phyloP scores from a whole-genome alignment of 2,329 filamentous ascomycete genomes.

The Fusarium tjaetaba region DNA sequence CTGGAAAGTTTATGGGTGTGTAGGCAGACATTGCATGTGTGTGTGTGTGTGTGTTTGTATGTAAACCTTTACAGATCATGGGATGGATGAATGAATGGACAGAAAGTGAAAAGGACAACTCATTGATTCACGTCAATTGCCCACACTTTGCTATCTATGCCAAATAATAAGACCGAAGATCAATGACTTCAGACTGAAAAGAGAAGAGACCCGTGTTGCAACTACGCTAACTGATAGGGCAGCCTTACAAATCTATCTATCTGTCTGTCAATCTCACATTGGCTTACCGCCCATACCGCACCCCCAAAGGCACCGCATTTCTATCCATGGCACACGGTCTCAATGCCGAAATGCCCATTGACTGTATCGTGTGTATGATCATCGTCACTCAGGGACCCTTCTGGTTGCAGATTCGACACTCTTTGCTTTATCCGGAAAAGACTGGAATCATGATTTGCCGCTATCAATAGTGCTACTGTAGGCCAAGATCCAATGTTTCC shows the following conservation, averaged over 20 bases:
- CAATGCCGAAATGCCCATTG: slow-evolving; percentile 1
- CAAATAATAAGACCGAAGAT: slow-evolving; percentile 6
- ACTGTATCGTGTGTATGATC: neutral
- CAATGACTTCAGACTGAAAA: neutral
- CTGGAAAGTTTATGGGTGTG: slow-evolving; percentile 4
- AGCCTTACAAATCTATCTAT: slow-evolving; percentile 11
- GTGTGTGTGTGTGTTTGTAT: neutral
- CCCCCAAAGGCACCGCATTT: slow-evolving; percentile 16
- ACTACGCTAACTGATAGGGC: slow-evolving; percentile 16
- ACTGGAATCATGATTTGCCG: slow-evolving; percentile 31
- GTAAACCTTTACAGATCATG: neutral
- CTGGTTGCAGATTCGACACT: slow-evolving; percentile 7
- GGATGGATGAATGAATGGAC: neutral
- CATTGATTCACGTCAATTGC: neutral
- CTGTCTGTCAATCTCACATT: neutral
- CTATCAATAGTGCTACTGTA: slow-evolving; percentile 26
- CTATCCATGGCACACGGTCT: neutral
- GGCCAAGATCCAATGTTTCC: neutral
- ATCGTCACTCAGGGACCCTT: slow-evolving; percentile 1
- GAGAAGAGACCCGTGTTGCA: slow-evolving; percentile 10
- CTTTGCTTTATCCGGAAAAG: slow-evolving; percentile 31
- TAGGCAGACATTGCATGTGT: neutral
- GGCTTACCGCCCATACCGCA: slow-evolving; percentile 13
- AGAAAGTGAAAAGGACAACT: neutral
- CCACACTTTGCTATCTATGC: slow-evolving; percentile 7